Conservation (phyloP, 805 yeast genomes). For the Yamadazyma nakazawae region DNA sequence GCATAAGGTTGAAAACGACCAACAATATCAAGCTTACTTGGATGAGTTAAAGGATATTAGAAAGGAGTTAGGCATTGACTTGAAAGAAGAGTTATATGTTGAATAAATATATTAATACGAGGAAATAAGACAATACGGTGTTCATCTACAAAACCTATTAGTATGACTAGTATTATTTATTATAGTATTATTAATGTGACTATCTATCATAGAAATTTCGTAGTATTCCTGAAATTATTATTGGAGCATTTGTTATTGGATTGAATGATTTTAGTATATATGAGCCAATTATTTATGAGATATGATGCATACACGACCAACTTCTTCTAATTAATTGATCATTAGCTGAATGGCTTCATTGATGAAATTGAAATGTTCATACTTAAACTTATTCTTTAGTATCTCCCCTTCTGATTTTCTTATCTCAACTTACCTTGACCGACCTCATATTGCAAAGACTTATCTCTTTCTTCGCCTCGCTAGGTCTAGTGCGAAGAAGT, state of each 20-base stretch:
- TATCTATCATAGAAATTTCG: neutral
- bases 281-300: too few species aligned
- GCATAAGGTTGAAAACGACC: slow-evolving; percentile 91
- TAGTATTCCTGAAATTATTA: neutral
- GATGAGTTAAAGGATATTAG: slow-evolving; percentile 91
- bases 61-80: slow-evolving; percentile 87
- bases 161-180: neutral
- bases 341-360: neutral
- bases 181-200: neutral
- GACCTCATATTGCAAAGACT: neutral
- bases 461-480: neutral
- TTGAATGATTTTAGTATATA: neutral
- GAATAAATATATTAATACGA: slow-evolving; percentile 10
- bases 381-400: neutral
- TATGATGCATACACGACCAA: too few species aligned
- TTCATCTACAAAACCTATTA: neutral
- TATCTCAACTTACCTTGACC: neutral
- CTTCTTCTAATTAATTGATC: too few species aligned
- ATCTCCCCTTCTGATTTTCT: neutral
- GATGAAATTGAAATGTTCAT: neutral
- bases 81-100: slow-evolving; percentile 79
- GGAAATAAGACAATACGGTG: neutral
- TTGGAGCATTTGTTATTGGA: neutral
- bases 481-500: neutral
- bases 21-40: slow-evolving; percentile 93